These are phyloP conservation scores for Hypholoma sublateritium DNA, from an alignment of 768 basidiomycete species.

Conservation along the genomic window DNA sequence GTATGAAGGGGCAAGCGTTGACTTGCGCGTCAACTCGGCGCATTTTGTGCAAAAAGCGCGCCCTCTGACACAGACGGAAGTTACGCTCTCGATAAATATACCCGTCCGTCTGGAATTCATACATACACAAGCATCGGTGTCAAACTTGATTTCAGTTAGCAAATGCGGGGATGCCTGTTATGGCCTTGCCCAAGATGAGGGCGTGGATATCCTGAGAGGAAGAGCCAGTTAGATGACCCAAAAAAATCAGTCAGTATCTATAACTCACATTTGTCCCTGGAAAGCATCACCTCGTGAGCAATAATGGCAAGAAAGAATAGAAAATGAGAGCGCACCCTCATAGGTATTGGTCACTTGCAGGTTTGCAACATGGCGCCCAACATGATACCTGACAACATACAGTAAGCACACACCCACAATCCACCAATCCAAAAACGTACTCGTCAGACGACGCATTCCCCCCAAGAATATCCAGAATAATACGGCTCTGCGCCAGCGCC, in stretches of 20 bases:
- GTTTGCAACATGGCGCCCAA: slow-evolving; percentile 94
- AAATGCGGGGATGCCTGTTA: slow-evolving; percentile 90
- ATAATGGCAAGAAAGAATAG: neutral
- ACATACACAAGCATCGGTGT: too few relatives aligned
- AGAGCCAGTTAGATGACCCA: slow-evolving; percentile 11
- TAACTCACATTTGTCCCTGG: slow-evolving; percentile 59
- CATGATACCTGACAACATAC: slow-evolving; percentile 67
- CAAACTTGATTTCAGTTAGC: slow-evolving; percentile 39
- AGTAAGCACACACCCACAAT: neutral
- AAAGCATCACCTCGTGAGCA: neutral
- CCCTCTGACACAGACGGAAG: too few relatives aligned
- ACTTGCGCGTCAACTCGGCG: too few relatives aligned
- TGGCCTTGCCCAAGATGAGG: slow-evolving; percentile 91
- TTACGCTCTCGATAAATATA: too few relatives aligned
- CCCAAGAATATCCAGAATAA: slow-evolving; percentile 86
- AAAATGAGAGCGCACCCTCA: slow-evolving; percentile 55
- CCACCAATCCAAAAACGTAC: slow-evolving; percentile 42
- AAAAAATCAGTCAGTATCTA: neutral
- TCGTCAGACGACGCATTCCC: slow-evolving; percentile 95
- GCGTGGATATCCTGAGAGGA: slow-evolving; percentile 76
- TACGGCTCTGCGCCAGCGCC: slow-evolving; percentile 79
- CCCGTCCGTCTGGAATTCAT: too few relatives aligned
- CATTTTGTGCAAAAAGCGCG: too few relatives aligned
- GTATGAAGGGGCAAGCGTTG: too few relatives aligned
- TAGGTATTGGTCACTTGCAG: slow-evolving; percentile 96